A percentile compares a stretch with the other conserved stretches of the same genome.
Conservation (phyloP, 2,329 filamentous ascomycete species). For the Madurella fahalii region DNA sequence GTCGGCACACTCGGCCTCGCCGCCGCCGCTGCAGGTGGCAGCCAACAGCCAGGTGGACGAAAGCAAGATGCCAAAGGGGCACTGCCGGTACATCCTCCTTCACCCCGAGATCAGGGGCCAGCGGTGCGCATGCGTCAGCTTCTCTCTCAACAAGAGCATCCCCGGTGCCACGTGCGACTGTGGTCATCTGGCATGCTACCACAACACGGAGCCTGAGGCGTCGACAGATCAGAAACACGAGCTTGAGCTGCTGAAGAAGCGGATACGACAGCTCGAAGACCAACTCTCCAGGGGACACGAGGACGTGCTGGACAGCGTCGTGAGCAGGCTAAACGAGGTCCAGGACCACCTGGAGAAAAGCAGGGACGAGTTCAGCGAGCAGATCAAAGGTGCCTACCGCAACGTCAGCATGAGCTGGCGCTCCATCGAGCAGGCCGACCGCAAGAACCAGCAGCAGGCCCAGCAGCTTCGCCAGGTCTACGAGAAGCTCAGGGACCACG, state of each 20-base stretch:
- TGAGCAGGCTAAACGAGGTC: slow-evolving; percentile 45
- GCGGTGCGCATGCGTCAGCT: slow-evolving; percentile 56
- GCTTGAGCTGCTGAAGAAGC: slow-evolving; percentile 46
- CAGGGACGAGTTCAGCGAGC: slow-evolving; percentile 47
- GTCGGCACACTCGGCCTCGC: slow-evolving; percentile 28
- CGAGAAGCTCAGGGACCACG: slow-evolving; percentile 39
- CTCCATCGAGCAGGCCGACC: slow-evolving; percentile 44
- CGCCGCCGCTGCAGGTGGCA: slow-evolving; percentile 30
- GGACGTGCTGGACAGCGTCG: slow-evolving; percentile 37
- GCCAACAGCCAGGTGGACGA: slow-evolving; percentile 36
- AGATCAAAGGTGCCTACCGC: slow-evolving; percentile 52
- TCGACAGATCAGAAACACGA: slow-evolving; percentile 42
- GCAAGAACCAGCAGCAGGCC: slow-evolving; percentile 35
- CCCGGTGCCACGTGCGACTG: slow-evolving; percentile 55
- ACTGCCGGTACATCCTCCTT: slow-evolving; percentile 57
- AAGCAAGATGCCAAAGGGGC: slow-evolving; percentile 49
- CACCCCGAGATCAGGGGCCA: slow-evolving; percentile 54
- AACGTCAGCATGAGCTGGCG: slow-evolving; percentile 54
- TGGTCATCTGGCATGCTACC: slow-evolving; percentile 58
- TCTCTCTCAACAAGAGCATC: slow-evolving; percentile 50
- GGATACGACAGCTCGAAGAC: slow-evolving; percentile 42
- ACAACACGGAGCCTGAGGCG: slow-evolving; percentile 45
- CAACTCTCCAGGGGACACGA: slow-evolving; percentile 36
- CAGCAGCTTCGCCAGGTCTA: slow-evolving; percentile 38
- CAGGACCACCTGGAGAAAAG: slow-evolving; percentile 53